A percentile compares a stretch with the other conserved stretches of the same genome.
phyloP scores from a whole-genome alignment of 352 stramenopile genomes.

The Globisporangium uncinulatum region DNA sequence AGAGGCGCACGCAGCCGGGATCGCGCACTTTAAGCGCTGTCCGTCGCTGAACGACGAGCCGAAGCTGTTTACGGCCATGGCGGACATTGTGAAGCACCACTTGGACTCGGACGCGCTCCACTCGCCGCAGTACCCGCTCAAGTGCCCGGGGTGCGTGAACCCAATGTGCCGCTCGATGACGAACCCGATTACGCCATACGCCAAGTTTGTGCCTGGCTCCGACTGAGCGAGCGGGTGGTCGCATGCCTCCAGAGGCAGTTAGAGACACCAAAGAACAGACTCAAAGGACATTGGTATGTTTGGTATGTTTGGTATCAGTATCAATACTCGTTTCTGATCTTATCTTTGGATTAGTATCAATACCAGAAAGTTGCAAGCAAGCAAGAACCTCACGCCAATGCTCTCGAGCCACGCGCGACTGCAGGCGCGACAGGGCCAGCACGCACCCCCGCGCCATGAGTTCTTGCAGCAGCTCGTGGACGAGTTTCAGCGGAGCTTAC shows the following conservation, averaged over 20 bases:
- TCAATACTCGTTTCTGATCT: too few relatives aligned
- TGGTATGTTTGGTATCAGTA: too few relatives aligned
- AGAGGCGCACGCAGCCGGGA: constrained; percentile 92
- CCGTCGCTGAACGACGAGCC: constrained; percentile 95
- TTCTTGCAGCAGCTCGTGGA: constrained; percentile 73
- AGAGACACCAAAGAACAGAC: too few relatives aligned
- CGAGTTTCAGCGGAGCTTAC: constrained; percentile 62
- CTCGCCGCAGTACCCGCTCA: constrained; percentile 79
- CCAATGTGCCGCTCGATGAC: constrained; percentile 78
- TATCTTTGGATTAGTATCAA: too few relatives aligned
- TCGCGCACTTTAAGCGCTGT: constrained; percentile 93
- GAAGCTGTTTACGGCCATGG: constrained; percentile 95
- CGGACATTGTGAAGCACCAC: constrained; percentile 94
- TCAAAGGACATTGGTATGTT: too few relatives aligned
- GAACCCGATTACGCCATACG: constrained; percentile 81
- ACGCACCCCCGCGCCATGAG: constrained; percentile 62
- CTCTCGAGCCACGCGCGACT: constrained; percentile 55
- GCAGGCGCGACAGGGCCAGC: constrained; percentile 53
- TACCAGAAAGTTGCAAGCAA: too few relatives aligned
- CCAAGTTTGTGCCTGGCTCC: constrained; percentile 20
- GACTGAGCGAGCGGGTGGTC: background rate
- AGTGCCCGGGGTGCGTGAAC: constrained; percentile 79
- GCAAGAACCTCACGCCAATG: constrained; percentile 27
- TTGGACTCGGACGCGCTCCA: constrained; percentile 74
- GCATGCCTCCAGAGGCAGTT: too few relatives aligned